Conservation (phyloP, 805 yeast species). For the Hanseniaspora nectarophila region DNA sequence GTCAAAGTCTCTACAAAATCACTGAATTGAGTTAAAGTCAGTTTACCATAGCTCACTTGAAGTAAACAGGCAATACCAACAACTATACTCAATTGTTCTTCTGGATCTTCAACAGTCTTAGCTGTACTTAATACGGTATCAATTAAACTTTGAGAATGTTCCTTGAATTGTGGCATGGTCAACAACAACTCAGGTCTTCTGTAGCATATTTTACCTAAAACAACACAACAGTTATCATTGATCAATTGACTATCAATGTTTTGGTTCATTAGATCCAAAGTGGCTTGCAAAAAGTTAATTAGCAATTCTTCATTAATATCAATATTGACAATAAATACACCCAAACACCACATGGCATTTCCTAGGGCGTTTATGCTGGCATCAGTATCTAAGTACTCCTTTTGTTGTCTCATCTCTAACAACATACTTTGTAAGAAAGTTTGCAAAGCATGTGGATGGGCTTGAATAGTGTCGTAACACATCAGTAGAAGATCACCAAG, state of each 20-base stretch:
- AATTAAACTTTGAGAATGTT: slow-evolving; percentile 33
- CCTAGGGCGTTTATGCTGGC: slow-evolving; percentile 27
- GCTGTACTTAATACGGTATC: slow-evolving; percentile 62
- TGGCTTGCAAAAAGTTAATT: slow-evolving; percentile 16
- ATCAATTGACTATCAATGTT: slow-evolving; percentile 36
- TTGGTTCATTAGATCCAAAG: slow-evolving; percentile 18
- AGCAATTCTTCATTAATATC: slow-evolving; percentile 25
- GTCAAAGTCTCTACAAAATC: slow-evolving; percentile 24
- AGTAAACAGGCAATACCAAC: slow-evolving; percentile 69
- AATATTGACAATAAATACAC: slow-evolving; percentile 62
- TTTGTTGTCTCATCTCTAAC: slow-evolving; percentile 25
- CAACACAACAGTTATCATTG: slow-evolving; percentile 76
- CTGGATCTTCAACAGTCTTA: slow-evolving; percentile 58
- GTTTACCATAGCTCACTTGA: slow-evolving; percentile 18
- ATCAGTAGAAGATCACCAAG: slow-evolving; percentile 77
- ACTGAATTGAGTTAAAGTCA: slow-evolving; percentile 14
- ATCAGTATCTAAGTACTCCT: slow-evolving; percentile 24
- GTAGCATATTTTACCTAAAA: slow-evolving; percentile 76
- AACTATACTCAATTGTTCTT: slow-evolving; percentile 80
- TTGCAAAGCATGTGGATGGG: slow-evolving; percentile 23
- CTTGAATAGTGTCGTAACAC: slow-evolving; percentile 37
- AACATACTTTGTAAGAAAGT: slow-evolving; percentile 36
- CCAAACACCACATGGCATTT: slow-evolving; percentile 88
- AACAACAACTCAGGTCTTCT: slow-evolving; percentile 48
- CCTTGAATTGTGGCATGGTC: slow-evolving; percentile 34